phyloP scores from a whole-genome alignment of 2,329 filamentous ascomycete genomes.

The Alternaria alternata region DNA sequence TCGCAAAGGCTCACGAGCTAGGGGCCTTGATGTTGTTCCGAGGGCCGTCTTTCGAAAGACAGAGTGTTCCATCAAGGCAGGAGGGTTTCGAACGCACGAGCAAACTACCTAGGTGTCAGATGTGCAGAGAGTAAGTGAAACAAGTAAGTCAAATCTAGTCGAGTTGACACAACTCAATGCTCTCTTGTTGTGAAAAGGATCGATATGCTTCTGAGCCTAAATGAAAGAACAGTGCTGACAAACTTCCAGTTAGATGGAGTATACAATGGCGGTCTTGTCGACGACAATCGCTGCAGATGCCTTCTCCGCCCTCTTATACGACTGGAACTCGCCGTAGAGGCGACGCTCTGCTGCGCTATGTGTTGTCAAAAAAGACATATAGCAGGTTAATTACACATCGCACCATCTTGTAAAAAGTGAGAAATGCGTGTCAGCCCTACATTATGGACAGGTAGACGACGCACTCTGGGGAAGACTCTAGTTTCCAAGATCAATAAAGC shows the following conservation, averaged over 20 bases:
- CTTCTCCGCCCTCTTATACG: background rate
- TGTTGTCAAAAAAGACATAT: background rate
- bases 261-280: background rate
- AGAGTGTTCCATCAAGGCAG: no score
- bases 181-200: background rate
- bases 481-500: background rate
- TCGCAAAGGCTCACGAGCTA: background rate
- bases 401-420: background rate
- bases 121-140: no score
- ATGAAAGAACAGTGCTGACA: background rate
- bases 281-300: slow-evolving; percentile 1
- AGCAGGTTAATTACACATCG: background rate
- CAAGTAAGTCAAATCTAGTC: no score
- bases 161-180: no score
- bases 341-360: background rate
- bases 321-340: background rate
- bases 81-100: no score
- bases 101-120: no score
- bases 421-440: background rate
- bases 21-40: background rate
- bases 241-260: background rate
- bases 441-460: background rate
- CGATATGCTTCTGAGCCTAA: background rate
- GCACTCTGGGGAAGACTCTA: no score
- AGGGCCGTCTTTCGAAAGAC: background rate